Evolutionary conservation across 179 eudicot species (phyloP).

Genomic region (Silene coronaria): DNA sequence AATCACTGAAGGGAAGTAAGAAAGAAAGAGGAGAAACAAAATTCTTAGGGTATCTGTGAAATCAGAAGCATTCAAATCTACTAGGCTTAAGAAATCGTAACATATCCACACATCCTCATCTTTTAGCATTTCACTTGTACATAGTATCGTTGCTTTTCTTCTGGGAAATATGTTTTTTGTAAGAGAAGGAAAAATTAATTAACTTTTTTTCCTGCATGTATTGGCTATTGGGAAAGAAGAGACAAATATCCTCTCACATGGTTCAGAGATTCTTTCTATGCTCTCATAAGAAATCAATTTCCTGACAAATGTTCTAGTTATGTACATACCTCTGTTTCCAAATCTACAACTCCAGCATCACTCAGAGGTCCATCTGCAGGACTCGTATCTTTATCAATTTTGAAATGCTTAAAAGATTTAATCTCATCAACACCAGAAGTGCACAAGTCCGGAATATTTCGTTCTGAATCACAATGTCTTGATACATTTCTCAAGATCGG

Average conservation of each 20-base stretch:
- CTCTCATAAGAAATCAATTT: background rate
- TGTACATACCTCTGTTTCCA: constrained; percentile 29
- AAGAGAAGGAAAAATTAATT: background rate
- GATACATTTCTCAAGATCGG: constrained; percentile 68
- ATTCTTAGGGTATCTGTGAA: background rate
- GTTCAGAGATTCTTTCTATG: background rate
- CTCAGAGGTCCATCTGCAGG: constrained; percentile 23
- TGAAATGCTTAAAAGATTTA: constrained; percentile 34
- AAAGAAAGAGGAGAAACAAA: background rate
- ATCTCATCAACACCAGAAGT: constrained; percentile 29
- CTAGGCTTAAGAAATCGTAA: background rate
- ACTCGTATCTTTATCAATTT: constrained; percentile 21
- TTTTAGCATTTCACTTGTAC: background rate
- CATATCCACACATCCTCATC: background rate
- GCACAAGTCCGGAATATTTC: constrained; percentile 20
- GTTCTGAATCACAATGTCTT: constrained; percentile 28
- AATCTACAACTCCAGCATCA: constrained; percentile 23
- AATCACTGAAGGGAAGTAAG: background rate
- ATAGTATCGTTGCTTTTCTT: background rate
- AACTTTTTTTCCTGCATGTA: background rate
- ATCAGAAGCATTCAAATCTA: background rate
- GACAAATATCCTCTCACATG: constrained; percentile 1
- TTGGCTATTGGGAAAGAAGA: background rate
- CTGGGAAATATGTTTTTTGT: background rate
- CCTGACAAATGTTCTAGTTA: background rate